Conservation (phyloP, 2,329 filamentous ascomycete species). For the Pseudopyricularia cyperi region DNA sequence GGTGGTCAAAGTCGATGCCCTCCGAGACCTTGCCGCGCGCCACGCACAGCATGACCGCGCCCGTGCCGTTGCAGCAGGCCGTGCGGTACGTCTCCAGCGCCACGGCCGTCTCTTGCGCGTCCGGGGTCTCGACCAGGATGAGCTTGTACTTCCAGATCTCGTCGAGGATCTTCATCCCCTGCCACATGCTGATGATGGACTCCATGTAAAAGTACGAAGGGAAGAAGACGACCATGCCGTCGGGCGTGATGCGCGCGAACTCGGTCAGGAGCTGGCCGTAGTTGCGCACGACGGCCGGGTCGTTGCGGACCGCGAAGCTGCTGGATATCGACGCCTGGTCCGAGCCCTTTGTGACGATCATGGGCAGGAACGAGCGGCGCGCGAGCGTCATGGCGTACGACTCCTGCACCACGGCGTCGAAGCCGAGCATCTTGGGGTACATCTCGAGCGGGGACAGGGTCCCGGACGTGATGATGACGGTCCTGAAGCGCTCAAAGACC, state of each 20-base stretch:
- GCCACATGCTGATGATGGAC: slow-evolving; percentile 98
- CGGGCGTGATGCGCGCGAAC: slow-evolving; percentile 89
- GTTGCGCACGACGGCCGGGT: slow-evolving; percentile 92
- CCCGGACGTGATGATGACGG: slow-evolving; percentile 95
- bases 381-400: slow-evolving; percentile 97
- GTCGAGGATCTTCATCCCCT: slow-evolving; percentile 94
- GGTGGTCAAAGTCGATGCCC: slow-evolving; percentile 98
- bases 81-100: slow-evolving; percentile 94
- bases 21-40: slow-evolving; percentile 95
- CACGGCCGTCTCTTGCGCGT: slow-evolving; percentile 91
- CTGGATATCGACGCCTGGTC: slow-evolving; percentile 91
- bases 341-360: slow-evolving; percentile 92
- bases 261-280: slow-evolving; percentile 90
- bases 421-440: slow-evolving; percentile 98
- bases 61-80: slow-evolving; percentile 92
- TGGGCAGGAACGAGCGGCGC: slow-evolving; percentile 85
- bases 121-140: slow-evolving; percentile 93
- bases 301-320: slow-evolving; percentile 88
- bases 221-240: slow-evolving; percentile 98
- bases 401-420: slow-evolving; percentile 84
- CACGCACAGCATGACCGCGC: slow-evolving; percentile 86
- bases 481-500: slow-evolving; percentile 93
- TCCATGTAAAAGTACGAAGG: slow-evolving; percentile 99
- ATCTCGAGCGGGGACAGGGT: slow-evolving; percentile 96
- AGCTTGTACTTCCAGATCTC: slow-evolving; percentile 99